Evolutionary conservation across 257 asterid species (phyloP).

Genomic region (Striga asiatica): DNA sequence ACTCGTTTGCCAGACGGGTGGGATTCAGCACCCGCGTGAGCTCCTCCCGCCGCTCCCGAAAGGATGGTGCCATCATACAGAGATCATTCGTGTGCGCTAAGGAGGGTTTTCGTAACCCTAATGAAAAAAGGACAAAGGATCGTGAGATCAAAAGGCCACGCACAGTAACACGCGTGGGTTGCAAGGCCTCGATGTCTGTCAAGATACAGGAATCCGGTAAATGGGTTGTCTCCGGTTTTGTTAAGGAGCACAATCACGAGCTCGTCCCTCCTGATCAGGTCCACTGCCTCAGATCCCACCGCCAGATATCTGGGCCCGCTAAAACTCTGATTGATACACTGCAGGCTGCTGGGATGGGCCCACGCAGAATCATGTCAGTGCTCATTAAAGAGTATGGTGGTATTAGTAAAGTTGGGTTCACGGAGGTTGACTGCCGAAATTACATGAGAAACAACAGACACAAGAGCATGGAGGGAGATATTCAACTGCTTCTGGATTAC

Average conservation of each 20-base stretch:
- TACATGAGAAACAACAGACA: slow-evolving; percentile 84
- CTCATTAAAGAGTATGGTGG: slow-evolving; percentile 95
- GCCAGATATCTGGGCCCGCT: slow-evolving; percentile 95
- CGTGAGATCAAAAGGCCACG: slow-evolving; percentile 89
- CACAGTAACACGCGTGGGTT: slow-evolving; percentile 82
- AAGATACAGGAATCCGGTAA: slow-evolving; percentile 90
- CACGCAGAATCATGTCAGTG: slow-evolving; percentile 93
- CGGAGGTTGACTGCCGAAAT: slow-evolving; percentile 94
- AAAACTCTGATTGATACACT: slow-evolving; percentile 86
- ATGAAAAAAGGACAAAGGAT: slow-evolving; percentile 84
- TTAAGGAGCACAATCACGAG: slow-evolving; percentile 89
- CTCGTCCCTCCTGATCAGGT: slow-evolving; percentile 94
- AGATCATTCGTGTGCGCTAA: slow-evolving; percentile 95
- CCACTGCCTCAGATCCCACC: slow-evolving; percentile 85
- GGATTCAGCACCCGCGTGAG: slow-evolving; percentile 99
- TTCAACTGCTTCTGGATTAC: slow-evolving; percentile 83
- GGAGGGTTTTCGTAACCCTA: slow-evolving; percentile 90
- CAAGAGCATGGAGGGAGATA: slow-evolving; percentile 88
- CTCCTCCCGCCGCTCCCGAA: slow-evolving; percentile 96
- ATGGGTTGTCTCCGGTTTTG: slow-evolving; percentile 74
- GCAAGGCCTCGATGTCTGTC: slow-evolving; percentile 86
- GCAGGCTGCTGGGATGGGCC: slow-evolving; percentile 99
- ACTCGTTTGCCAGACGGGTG: slow-evolving; percentile 82
- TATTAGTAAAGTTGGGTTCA: slow-evolving; percentile 89
- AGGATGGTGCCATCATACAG: slow-evolving; percentile 95